These are phyloP conservation scores for Aspergillus baeticus DNA, from an alignment of 495 filamentous ascomycete genomes.

Conservation along the genomic window DNA sequence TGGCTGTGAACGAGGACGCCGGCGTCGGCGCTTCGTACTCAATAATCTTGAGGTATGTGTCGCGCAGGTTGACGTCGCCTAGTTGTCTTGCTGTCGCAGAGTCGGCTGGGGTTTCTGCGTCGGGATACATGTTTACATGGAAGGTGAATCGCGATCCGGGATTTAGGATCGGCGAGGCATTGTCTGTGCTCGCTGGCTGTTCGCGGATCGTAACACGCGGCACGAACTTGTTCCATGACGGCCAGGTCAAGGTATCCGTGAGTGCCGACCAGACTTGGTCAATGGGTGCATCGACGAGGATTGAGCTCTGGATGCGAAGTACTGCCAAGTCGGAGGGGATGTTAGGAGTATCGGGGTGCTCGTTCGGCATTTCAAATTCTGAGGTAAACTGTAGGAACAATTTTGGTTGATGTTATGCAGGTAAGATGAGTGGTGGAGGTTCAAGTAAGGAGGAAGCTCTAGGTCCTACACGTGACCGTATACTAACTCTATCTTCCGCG, in stretches of 20 bases:
- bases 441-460: no score
- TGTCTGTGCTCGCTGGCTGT: slow-evolving; percentile 20
- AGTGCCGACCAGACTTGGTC: slow-evolving; percentile 35
- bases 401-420: no score
- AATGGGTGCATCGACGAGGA: slow-evolving; percentile 32
- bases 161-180: slow-evolving; percentile 31
- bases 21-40: slow-evolving; percentile 31
- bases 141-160: slow-evolving; percentile 38
- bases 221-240: slow-evolving; percentile 43
- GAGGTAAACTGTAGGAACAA: no score
- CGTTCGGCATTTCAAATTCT: slow-evolving; percentile 1
- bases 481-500: no score
- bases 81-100: slow-evolving; percentile 25
- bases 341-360: slow-evolving; percentile 28
- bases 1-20: not conserved
- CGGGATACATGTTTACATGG: slow-evolving; percentile 38
- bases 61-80: slow-evolving; percentile 13
- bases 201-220: slow-evolving; percentile 41
- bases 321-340: slow-evolving; percentile 29
- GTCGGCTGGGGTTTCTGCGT: slow-evolving; percentile 25
- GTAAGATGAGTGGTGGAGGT: no score
- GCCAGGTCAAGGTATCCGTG: slow-evolving; percentile 43
- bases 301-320: slow-evolving; percentile 35
- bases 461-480: no score
- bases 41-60: slow-evolving; percentile 22